These are phyloP conservation scores for Citropsis articulata DNA, from an alignment of 345 rosid genomes.

Conservation along the genomic window DNA sequence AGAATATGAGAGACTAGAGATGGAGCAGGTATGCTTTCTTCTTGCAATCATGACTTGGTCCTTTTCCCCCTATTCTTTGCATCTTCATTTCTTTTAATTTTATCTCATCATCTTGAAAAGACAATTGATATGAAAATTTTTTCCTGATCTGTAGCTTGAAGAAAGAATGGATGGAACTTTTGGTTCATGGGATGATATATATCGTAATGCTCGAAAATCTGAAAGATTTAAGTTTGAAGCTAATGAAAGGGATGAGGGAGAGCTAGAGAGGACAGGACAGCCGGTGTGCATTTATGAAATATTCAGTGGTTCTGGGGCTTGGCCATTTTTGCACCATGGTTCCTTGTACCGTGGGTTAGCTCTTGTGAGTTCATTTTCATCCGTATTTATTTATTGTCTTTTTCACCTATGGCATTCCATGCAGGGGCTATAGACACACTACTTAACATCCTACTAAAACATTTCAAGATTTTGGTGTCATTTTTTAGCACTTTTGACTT, in stretches of 20 bases:
- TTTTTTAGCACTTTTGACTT: not conserved
- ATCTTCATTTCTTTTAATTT: not conserved
- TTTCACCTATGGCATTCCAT: conserved; percentile 4
- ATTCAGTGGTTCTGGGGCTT: conserved; percentile 84
- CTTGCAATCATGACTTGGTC: not conserved
- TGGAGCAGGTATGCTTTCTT: conserved; percentile 70
- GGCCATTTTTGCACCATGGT: conserved; percentile 97
- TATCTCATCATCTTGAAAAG: conserved; percentile 10
- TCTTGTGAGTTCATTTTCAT: conserved; percentile 62
- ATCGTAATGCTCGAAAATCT: conserved; percentile 82
- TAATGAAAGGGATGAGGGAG: conserved; percentile 98
- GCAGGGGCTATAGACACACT: not conserved
- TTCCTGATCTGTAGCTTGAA: conserved; percentile 60
- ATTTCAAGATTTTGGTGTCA: not conserved
- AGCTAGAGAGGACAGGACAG: conserved; percentile 96
- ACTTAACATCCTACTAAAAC: not conserved
- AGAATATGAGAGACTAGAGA: conserved; percentile 77
- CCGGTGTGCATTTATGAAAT: conserved; percentile 92
- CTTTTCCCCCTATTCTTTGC: not conserved
- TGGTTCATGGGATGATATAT: conserved; percentile 85
- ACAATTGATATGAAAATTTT: conserved; percentile 18
- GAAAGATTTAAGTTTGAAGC: conserved; percentile 84
- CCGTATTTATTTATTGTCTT: conserved; percentile 2
- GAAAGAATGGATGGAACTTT: conserved; percentile 75
- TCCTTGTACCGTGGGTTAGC: conserved; percentile 92